phyloP scores from a whole-genome alignment of 768 basidiomycete species.

The Auriscalpium vulgare region DNA sequence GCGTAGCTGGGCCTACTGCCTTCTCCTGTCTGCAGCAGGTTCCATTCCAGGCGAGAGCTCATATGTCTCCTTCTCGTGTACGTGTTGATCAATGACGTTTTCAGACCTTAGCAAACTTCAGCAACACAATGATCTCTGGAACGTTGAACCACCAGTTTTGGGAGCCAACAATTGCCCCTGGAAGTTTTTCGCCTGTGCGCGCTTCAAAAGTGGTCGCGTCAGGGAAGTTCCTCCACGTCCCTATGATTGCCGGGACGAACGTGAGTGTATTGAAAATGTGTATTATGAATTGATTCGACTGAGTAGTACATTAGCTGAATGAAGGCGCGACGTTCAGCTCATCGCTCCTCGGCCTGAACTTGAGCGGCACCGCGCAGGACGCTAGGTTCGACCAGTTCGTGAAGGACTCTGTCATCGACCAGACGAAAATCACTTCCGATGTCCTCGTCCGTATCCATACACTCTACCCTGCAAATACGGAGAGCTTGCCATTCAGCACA shows the following conservation, averaged over 20 bases:
- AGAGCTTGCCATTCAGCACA: conserved; percentile 42
- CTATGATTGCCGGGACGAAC: conserved; percentile 44
- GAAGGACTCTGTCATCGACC: conserved; percentile 41
- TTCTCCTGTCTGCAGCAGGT: conserved; percentile 38
- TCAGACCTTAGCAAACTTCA: conserved; percentile 39
- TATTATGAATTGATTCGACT: conserved; percentile 40
- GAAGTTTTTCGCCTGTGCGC: conserved; percentile 37
- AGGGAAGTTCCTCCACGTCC: conserved; percentile 43
- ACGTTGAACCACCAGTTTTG: conserved; percentile 47
- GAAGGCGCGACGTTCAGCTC: conserved; percentile 42
- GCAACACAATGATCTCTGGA: conserved; percentile 35
- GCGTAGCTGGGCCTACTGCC: conserved; percentile 30
- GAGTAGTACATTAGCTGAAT: conserved; percentile 36
- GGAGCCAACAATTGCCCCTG: conserved; percentile 43
- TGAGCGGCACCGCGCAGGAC: conserved; percentile 33
- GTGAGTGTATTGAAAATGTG: conserved; percentile 21
- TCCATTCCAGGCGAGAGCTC: conserved; percentile 32
- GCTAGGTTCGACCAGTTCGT: conserved; percentile 41
- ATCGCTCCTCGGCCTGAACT: conserved; percentile 30
- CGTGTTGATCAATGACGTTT: background rate
- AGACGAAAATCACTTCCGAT: conserved; percentile 36
- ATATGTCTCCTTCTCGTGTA: background rate
- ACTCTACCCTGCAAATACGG: conserved; percentile 42
- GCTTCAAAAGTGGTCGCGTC: conserved; percentile 35
- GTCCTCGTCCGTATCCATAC: conserved; percentile 31